Percentiles rank a stretch among this genome's conserved stretches.
Conservation (phyloP, 169 alveolate genomes). For the Plasmodium cynomolgi region DNA sequence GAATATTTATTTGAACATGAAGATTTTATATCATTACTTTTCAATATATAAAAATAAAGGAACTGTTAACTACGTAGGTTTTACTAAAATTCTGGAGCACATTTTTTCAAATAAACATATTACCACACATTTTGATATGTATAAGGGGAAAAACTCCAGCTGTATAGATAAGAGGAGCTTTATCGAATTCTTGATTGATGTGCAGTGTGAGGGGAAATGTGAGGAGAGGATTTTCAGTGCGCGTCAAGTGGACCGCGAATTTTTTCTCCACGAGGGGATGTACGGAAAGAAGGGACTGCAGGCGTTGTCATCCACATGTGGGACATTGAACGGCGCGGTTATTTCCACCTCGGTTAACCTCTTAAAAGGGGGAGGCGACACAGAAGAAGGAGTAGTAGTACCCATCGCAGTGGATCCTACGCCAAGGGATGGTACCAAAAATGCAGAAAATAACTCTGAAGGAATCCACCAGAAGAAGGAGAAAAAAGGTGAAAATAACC, state of each 20-base stretch:
- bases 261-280: neutral
- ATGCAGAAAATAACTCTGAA: neutral
- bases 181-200: slow-evolving; percentile 62
- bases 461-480: neutral
- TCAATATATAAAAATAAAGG: slow-evolving; percentile 75
- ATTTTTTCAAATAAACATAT: slow-evolving; percentile 72
- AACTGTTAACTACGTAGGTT: slow-evolving; percentile 58
- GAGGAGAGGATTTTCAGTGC: slow-evolving; percentile 45
- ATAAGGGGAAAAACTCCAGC: slow-evolving; percentile 30
- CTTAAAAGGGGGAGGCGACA: neutral
- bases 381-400: neutral
- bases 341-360: neutral
- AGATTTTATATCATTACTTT: slow-evolving; percentile 72
- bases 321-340: neutral
- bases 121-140: slow-evolving; percentile 42
- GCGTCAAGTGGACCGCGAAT: neutral
- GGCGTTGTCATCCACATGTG: neutral
- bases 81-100: slow-evolving; percentile 74
- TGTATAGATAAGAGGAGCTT: slow-evolving; percentile 59
- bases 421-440: neutral
- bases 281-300: neutral
- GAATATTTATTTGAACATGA: slow-evolving; percentile 72
- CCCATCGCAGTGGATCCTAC: neutral
- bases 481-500: neutral
- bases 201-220: slow-evolving; percentile 72